phyloP scores from a whole-genome alignment of 2,329 filamentous ascomycete genomes.

The Diplocarpon mali region DNA sequence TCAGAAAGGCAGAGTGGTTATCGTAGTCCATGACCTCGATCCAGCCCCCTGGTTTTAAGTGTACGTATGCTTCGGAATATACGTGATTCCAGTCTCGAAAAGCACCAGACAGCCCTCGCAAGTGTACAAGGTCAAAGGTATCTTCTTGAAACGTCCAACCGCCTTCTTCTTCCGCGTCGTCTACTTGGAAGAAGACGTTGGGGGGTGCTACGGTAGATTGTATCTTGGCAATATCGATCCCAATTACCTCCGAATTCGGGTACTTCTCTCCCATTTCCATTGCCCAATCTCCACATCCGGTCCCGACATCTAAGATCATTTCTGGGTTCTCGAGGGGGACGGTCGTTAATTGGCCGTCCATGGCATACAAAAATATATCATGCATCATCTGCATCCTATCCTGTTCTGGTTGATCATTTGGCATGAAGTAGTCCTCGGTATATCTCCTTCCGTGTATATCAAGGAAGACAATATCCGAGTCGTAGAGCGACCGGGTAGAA shows the following conservation, averaged over 20 bases:
- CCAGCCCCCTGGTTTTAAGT: conserved; percentile 25
- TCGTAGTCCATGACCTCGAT: conserved; percentile 27
- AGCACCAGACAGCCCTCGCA: conserved; percentile 45
- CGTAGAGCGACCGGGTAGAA: conserved; percentile 26
- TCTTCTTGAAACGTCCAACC: conserved; percentile 39
- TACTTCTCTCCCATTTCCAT: conserved; percentile 46
- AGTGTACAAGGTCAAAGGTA: conserved; percentile 50
- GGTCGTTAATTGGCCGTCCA: conserved; percentile 1
- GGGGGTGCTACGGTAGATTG: conserved; percentile 46
- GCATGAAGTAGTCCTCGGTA: conserved; percentile 34
- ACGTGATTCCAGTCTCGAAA: conserved; percentile 45
- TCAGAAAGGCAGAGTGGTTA: conserved; percentile 14
- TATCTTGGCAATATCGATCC: conserved; percentile 48
- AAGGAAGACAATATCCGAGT: conserved; percentile 27
- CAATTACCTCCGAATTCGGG: conserved; percentile 40
- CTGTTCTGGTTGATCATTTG: conserved; percentile 26
- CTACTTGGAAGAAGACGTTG: conserved; percentile 55
- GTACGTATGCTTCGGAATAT: conserved; percentile 38
- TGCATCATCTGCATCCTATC: conserved; percentile 23
- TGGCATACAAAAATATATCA: conserved; percentile 19
- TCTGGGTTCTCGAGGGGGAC: too few species aligned
- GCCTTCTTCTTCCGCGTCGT: conserved; percentile 39
- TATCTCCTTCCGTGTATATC: conserved; percentile 40
- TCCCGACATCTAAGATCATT: too few species aligned
- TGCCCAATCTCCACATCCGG: conserved; percentile 52